Base-by-base conservation (phyloP, 345 rosid species). In the Sonneratia caseolaris region DNA sequence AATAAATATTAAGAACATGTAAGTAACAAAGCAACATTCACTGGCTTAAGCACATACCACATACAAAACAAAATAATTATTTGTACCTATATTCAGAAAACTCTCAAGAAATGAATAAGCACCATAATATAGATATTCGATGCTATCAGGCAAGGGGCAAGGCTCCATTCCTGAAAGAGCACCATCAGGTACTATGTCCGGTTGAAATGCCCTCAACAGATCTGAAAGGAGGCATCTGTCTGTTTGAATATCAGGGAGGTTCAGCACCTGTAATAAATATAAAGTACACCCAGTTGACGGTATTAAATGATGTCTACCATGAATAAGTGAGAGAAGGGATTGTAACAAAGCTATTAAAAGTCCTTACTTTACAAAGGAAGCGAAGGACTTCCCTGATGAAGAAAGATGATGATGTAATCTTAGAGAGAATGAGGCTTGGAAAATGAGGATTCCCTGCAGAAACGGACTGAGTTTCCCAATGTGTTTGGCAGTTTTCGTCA, bases 201-300 rank as follows among this genome's bases (percentile, higher is more conserved):
- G 81, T 81, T 89, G 96, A 80, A 92, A 86, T 65, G 92, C 89
- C 82, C 81, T 74, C 65, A 92, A 84, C 65, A 92, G 83, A 82
- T 86, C 83, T 62, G 79, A 74, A 48, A 89, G 81, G 80, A 82
- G 72, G 76, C 76, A 61, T 72, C 76, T 79, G 75, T 87, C 85
- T 75, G 68, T 79, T 74, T 79, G 86, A 76, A 84, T 67, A 57
- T 74, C 89, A 32, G 83, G 81, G 77, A 91, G 86, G 80, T 71
- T 76, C 69, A 91, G 64, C 76, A 91, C 78, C 97, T 91, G 76
- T 35, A 64, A 19, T 71, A 35, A 70, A 64, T 32, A 69, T 68
- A 57, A 64, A 47, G 47, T 68, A 72, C 72, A 5, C 18, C 32
- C 70, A 75, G 24, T n/a, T 59, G 14, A 47, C 49, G 27, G 64